phyloP scores from a whole-genome alignment of 2,329 filamentous ascomycete genomes.

The Sarocladiaceae sp. region DNA sequence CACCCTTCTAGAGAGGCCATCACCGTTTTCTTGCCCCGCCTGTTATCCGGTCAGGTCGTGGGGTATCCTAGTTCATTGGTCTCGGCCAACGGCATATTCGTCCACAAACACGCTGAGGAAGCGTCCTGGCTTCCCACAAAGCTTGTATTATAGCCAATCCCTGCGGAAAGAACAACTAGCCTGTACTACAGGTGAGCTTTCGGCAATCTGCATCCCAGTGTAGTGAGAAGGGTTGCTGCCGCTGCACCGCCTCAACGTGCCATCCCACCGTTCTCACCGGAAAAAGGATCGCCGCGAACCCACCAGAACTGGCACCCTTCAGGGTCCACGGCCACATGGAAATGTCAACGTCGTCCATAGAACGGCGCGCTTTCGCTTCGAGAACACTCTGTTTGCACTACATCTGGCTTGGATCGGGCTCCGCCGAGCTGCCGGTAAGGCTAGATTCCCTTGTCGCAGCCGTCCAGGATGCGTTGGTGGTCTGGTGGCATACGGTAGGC shows the following conservation, averaged over 20 bases:
- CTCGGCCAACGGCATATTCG: no score
- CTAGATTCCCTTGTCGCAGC: constrained; percentile 2
- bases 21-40: constrained; percentile 7
- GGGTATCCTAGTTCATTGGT: no score
- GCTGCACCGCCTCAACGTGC: constrained; percentile 9
- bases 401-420: constrained; percentile 6
- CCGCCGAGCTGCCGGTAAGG: constrained; percentile 7
- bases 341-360: background rate
- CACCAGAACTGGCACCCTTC: constrained; percentile 1
- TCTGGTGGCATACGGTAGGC: background rate
- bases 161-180: no score
- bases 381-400: constrained; percentile 3
- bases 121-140: constrained; percentile 3
- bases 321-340: constrained; percentile 9
- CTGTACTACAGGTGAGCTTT: background rate
- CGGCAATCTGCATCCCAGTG: no score
- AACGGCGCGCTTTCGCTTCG: constrained; percentile 4
- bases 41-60: constrained; percentile 4
- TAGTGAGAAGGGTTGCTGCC: background rate
- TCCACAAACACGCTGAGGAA: background rate
- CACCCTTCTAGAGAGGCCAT: constrained; percentile 8
- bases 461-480: constrained; percentile 5
- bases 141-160: constrained; percentile 8
- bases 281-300: constrained; percentile 8
- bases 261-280: constrained; percentile 9